Percentiles rank a stretch among this genome's conserved stretches.
Evolutionary conservation across 495 filamentous ascomycete genomes (phyloP).

Genomic region (Recurvomyces mirabilis): DNA sequence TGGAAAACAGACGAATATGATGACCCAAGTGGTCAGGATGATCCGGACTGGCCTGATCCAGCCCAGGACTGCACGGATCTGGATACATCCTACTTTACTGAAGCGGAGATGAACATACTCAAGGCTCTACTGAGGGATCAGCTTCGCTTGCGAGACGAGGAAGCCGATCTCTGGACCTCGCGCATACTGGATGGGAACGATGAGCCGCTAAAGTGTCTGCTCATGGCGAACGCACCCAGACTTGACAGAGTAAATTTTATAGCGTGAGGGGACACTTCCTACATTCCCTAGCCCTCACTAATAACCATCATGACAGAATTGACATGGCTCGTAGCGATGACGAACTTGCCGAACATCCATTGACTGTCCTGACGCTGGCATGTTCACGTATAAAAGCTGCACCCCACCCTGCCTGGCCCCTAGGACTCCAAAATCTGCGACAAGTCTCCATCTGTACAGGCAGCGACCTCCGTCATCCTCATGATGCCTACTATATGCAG

Average conservation of each 20-base stretch:
- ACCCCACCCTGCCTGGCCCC: not conserved
- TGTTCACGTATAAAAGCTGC: not conserved
- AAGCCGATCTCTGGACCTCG: not conserved
- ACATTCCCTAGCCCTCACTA: not conserved
- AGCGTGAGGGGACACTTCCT: not conserved
- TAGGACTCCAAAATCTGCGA: not conserved
- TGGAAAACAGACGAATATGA: not conserved
- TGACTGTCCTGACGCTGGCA: not conserved
- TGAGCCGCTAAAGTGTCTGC: slow-evolving; percentile 1
- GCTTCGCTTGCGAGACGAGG: not conserved
- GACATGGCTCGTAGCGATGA: too few species aligned
- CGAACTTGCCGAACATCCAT: not conserved
- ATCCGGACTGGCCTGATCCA: not conserved
- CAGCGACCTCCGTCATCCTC: not conserved
- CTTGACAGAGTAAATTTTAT: not conserved
- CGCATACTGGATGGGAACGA: not conserved
- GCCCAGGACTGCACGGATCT: not conserved
- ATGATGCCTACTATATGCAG: not conserved
- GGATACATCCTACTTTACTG: not conserved
- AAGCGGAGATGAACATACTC: not conserved
- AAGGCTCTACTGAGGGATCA: not conserved
- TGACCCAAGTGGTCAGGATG: not conserved
- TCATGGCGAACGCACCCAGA: not conserved
- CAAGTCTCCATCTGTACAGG: not conserved
- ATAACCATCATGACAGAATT: not conserved